Evolutionary conservation across 2,329 filamentous ascomycete species (phyloP).

Genomic region (Massarina eburnea): DNA sequence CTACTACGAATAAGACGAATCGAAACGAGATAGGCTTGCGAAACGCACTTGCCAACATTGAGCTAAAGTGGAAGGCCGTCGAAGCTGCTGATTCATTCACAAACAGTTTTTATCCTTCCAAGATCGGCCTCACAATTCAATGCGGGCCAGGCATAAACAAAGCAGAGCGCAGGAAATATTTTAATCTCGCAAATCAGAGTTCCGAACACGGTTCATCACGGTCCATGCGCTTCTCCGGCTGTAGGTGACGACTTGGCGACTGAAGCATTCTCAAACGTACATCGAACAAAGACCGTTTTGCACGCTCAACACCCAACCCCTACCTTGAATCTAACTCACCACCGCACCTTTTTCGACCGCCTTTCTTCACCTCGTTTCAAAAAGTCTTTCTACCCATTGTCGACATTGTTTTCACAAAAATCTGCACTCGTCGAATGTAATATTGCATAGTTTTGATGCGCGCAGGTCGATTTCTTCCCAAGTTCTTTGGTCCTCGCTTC

Average conservation of each 20-base stretch:
- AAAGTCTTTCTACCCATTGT: neutral
- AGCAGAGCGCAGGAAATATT: constrained; percentile 5
- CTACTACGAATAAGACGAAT: neutral
- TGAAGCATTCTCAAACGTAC: constrained; percentile 39
- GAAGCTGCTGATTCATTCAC: constrained; percentile 2
- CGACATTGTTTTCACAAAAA: neutral
- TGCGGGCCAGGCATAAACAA: constrained; percentile 9
- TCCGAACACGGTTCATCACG: constrained; percentile 15
- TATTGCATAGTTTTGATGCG: neutral
- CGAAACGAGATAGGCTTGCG: neutral
- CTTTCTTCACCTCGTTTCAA: neutral
- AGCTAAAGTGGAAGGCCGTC: constrained; percentile 8
- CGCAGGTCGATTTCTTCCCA: neutral
- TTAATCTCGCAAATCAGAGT: constrained; percentile 27
- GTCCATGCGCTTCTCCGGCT: constrained; percentile 19
- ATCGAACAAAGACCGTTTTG: constrained; percentile 40
- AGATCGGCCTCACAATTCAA: neutral
- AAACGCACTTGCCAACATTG: constrained; percentile 8
- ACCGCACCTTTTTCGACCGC: constrained; percentile 3
- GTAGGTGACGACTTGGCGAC: constrained; percentile 13
- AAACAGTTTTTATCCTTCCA: constrained; percentile 3
- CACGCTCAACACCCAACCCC: constrained; percentile 20
- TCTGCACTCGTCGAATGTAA: constrained; percentile 12
- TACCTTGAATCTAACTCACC: constrained; percentile 17
- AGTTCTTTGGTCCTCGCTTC: constrained; percentile 3